phyloP scores from a whole-genome alignment of 163 green algal species.

The Chlamydomonas reinhardtii region DNA sequence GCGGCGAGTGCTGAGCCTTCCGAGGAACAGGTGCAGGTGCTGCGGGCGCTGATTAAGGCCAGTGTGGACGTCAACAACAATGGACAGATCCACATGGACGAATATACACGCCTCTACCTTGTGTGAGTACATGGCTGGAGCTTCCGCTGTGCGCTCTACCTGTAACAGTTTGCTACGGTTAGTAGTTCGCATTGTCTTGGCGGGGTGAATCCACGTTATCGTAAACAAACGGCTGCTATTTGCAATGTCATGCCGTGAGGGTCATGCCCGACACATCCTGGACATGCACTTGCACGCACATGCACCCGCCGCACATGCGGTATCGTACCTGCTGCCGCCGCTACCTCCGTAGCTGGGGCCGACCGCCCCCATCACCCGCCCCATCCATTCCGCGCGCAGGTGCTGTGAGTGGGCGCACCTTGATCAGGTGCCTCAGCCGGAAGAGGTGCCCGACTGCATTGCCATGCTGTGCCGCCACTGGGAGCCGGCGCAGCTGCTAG shows the following conservation, averaged over 20 bases:
- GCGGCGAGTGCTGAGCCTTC: no score
- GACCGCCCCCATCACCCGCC: not conserved
- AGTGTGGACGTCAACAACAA: not conserved
- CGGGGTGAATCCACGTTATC: no score
- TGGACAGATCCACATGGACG: not conserved
- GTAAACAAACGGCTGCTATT: no score
- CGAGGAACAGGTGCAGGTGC: no score
- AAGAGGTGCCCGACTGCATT: not conserved
- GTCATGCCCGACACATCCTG: no score
- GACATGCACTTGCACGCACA: no score
- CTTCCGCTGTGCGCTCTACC: no score
- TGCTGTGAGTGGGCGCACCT: not conserved
- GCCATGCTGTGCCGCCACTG: not conserved
- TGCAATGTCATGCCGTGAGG: no score
- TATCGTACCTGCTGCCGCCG: not conserved
- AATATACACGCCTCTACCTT: not conserved
- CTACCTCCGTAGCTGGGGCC: not conserved
- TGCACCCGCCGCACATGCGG: no score
- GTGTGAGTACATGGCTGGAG: not conserved
- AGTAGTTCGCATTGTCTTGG: no score
- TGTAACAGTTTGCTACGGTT: no score
- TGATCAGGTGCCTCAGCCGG: not conserved
- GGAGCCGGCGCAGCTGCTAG: not conserved
- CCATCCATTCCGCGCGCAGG: not conserved
- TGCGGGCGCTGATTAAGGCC: slow-evolving; percentile 1